Evolutionary conservation across 768 basidiomycete genomes (phyloP).

Genomic region (Cyclocybe aegerita): DNA sequence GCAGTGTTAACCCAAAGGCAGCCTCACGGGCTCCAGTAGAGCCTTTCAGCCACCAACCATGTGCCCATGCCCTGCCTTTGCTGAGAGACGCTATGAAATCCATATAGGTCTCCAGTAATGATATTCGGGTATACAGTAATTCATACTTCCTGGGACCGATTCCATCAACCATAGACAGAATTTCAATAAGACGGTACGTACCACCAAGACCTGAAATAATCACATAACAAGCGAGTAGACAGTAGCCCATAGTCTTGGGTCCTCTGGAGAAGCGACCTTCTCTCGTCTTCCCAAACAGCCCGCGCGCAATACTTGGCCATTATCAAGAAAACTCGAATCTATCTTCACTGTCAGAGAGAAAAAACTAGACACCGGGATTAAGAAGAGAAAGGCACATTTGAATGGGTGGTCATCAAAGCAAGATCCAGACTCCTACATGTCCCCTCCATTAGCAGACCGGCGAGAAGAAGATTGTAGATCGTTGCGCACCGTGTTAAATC

Average conservation of each 20-base stretch:
- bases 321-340: slow-evolving; percentile 88
- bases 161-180: not conserved
- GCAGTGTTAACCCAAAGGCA: slow-evolving; percentile 57
- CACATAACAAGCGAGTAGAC: slow-evolving; percentile 42
- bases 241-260: slow-evolving; percentile 54
- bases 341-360: slow-evolving; percentile 12
- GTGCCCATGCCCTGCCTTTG: slow-evolving; percentile 62
- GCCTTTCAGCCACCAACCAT: slow-evolving; percentile 58
- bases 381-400: slow-evolving; percentile 46
- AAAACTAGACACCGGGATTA: not conserved
- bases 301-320: slow-evolving; percentile 85
- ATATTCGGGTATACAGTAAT: slow-evolving; percentile 46
- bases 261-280: slow-evolving; percentile 38
- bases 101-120: slow-evolving; percentile 58
- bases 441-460: slow-evolving; percentile 5
- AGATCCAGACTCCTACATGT: slow-evolving; percentile 69
- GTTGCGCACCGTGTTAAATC: slow-evolving; percentile 72
- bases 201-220: slow-evolving; percentile 70
- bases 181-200: slow-evolving; percentile 31
- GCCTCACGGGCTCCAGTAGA: slow-evolving; percentile 68
- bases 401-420: slow-evolving; percentile 85
- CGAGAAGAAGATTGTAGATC: not conserved
- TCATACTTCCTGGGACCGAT: slow-evolving; percentile 53
- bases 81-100: slow-evolving; percentile 59
- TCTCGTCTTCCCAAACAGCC: slow-evolving; percentile 78